These are phyloP conservation scores for Syzygium oleosum DNA, from an alignment of 345 rosid genomes.

Conservation along the genomic window DNA sequence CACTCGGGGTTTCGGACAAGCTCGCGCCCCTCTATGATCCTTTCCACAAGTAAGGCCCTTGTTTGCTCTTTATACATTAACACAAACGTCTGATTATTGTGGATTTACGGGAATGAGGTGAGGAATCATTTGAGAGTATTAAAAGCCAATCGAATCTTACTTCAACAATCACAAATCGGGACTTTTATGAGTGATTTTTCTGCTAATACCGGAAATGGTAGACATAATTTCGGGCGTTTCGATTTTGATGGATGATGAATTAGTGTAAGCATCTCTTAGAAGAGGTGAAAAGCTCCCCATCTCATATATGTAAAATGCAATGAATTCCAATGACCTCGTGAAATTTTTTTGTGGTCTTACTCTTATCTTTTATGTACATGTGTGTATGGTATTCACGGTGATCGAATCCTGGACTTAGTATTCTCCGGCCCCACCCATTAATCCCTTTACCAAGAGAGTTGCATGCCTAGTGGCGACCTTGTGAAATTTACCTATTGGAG, in stretches of 20 bases:
- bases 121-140: background rate
- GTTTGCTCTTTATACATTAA: background rate
- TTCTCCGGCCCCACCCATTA: too few species aligned
- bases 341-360: background rate
- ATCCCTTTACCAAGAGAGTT: too few species aligned
- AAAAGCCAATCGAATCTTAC: background rate
- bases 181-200: too few species aligned
- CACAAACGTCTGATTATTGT: background rate
- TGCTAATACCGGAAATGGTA: too few species aligned
- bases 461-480: too few species aligned
- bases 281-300: background rate
- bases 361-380: too few species aligned
- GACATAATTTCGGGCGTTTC: too few species aligned
- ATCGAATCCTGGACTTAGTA: too few species aligned
- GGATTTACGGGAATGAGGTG: background rate
- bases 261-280: background rate
- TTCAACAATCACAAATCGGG: too few species aligned
- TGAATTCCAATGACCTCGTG: background rate
- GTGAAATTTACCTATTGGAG: background rate
- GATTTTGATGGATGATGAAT: background rate
- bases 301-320: background rate
- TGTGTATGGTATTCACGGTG: too few species aligned
- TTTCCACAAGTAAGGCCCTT: background rate
- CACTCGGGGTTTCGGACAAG: constrained; percentile 27
- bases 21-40: constrained; percentile 17